Conservation (phyloP, 306 rosid species). For the Argentina anserina region DNA sequence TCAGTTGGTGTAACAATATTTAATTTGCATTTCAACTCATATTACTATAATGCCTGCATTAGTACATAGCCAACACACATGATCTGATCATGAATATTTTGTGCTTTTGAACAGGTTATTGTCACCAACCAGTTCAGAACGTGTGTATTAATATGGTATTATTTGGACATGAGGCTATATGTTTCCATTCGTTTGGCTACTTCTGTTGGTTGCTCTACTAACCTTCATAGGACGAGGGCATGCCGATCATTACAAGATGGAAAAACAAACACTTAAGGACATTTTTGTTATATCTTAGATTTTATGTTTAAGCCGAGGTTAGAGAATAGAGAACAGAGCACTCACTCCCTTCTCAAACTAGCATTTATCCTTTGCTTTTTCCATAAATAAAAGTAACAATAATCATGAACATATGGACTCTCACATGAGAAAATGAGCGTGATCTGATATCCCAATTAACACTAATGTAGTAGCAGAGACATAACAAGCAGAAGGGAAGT, state of each 20-base stretch:
- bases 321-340: background rate
- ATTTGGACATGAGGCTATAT: background rate
- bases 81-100: background rate
- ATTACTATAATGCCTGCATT: background rate
- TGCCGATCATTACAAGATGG: background rate
- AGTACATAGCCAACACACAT: background rate
- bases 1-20: background rate
- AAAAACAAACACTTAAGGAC: background rate
- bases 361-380: conserved; percentile 1
- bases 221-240: background rate
- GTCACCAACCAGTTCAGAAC: background rate
- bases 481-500: conserved; percentile 11
- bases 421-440: background rate
- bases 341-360: background rate
- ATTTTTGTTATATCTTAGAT: background rate
- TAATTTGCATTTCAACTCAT: background rate
- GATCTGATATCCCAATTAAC: background rate
- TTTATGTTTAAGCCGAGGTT: background rate
- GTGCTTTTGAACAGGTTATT: background rate
- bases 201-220: background rate
- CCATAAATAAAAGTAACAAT: background rate
- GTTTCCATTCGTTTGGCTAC: background rate
- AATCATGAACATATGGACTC: background rate
- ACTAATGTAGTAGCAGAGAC: background rate
- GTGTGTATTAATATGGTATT: background rate